phyloP scores from a whole-genome alignment of 164 flowering plant genomes.

The Macadamia tetraphylla region DNA sequence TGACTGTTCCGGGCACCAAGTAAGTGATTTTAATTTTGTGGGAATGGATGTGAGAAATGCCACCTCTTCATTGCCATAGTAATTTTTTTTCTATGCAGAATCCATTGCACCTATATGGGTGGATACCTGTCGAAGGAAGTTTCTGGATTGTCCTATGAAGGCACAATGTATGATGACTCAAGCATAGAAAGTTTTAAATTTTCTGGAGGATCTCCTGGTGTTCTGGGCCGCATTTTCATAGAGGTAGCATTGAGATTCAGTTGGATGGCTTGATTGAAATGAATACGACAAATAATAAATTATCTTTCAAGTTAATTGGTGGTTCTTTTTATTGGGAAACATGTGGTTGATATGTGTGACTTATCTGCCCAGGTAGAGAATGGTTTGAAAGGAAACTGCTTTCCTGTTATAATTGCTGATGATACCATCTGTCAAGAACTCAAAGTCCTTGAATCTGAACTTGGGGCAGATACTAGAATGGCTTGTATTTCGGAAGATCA shows the following conservation, averaged over 20 bases:
- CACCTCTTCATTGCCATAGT: no score
- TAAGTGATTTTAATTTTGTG: constrained; percentile 19
- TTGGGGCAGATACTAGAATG: constrained; percentile 22
- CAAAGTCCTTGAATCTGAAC: constrained; percentile 47
- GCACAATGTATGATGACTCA: constrained; percentile 41
- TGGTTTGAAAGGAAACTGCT: constrained; percentile 49
- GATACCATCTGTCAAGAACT: constrained; percentile 45
- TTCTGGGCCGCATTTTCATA: constrained; percentile 74
- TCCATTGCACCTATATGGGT: constrained; percentile 68
- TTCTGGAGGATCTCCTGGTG: constrained; percentile 31
- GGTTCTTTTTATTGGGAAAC: no score
- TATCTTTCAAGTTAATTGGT: no score
- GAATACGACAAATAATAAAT: no score
- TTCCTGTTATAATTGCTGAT: constrained; percentile 60
- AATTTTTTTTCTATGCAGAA: constrained; percentile 35
- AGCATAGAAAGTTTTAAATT: constrained; percentile 34
- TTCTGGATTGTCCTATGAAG: constrained; percentile 26
- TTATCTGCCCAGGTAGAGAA: constrained; percentile 45
- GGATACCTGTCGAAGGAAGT: constrained; percentile 53
- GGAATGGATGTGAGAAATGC: no score
- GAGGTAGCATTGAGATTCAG: constrained; percentile 45
- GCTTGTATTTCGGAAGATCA: constrained; percentile 30
- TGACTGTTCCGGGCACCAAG: constrained; percentile 64
- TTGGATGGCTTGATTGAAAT: no score
- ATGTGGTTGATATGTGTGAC: no score